phyloP scores from a whole-genome alignment of 768 basidiomycete species.

The Leccinum rimulosum region DNA sequence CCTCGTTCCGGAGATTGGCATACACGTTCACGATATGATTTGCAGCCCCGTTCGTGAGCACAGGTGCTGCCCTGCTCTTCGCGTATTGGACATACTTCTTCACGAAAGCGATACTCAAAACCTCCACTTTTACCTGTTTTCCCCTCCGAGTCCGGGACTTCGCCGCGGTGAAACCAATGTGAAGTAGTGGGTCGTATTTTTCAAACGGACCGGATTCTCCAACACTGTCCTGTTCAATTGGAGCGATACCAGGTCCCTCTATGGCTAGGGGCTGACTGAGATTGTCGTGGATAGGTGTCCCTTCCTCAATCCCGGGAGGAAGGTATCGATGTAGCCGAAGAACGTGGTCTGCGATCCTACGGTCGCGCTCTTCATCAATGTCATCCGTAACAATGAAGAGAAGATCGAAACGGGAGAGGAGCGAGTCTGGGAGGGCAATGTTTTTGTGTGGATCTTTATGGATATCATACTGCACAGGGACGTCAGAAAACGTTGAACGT shows the following conservation, averaged over 20 bases:
- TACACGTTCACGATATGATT: constrained; percentile 94
- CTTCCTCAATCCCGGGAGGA: constrained; percentile 95
- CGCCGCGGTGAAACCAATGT: constrained; percentile 67
- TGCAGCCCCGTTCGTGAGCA: constrained; percentile 88
- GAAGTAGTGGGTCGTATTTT: constrained; percentile 94
- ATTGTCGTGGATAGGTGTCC: constrained; percentile 85
- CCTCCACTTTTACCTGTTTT: constrained; percentile 69
- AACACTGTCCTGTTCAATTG: constrained; percentile 37
- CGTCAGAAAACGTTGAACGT: constrained; percentile 8
- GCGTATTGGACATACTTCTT: constrained; percentile 99
- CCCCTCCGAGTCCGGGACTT: constrained; percentile 53
- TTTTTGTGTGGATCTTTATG: constrained; percentile 99
- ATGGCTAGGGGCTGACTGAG: constrained; percentile 86
- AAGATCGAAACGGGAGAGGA: constrained; percentile 97
- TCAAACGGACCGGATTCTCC: constrained; percentile 75
- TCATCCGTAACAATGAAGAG: constrained; percentile 98
- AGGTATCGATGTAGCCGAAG: constrained; percentile 96
- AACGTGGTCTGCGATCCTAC: constrained; percentile 95
- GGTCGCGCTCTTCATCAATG: constrained; percentile 91
- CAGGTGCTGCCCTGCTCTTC: constrained; percentile 83
- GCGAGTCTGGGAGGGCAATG: constrained; percentile 95
- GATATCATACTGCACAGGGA: constrained; percentile 80
- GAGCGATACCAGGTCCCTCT: constrained; percentile 60
- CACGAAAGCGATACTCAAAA: constrained; percentile 89
- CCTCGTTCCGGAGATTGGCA: constrained; percentile 87